A percentile compares a stretch with the other conserved stretches of the same genome.
Conservation (phyloP, 495 filamentous ascomycete species). For the Penicillium taxi region DNA sequence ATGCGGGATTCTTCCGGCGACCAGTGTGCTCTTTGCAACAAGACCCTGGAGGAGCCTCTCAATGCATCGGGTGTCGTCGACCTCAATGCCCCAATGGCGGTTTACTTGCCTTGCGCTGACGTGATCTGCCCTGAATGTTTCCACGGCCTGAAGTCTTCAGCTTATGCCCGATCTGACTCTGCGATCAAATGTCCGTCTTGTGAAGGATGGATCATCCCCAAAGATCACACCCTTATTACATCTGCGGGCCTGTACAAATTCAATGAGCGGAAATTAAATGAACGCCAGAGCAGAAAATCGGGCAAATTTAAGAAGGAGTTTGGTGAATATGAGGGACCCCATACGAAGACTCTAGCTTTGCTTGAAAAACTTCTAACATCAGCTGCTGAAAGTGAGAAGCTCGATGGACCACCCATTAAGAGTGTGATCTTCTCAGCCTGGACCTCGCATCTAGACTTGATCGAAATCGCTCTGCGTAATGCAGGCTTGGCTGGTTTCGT, state of each 20-base stretch:
- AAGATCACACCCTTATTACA: conserved; percentile 59
- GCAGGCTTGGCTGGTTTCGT: conserved; percentile 53
- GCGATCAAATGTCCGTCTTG: conserved; percentile 58
- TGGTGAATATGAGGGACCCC: conserved; percentile 70
- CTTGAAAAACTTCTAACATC: conserved; percentile 55
- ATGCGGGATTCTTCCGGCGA: conserved; percentile 71
- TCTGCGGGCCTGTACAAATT: conserved; percentile 51
- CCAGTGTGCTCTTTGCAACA: conserved; percentile 58
- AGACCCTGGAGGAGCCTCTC: conserved; percentile 45
- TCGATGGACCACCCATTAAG: conserved; percentile 64
- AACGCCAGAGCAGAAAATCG: conserved; percentile 39
- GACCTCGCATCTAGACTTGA: conserved; percentile 90
- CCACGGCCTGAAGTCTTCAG: conserved; percentile 26
- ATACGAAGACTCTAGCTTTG: conserved; percentile 82
- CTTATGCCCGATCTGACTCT: conserved; percentile 11
- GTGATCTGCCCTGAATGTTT: conserved; percentile 71
- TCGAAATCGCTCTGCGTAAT: conserved; percentile 72
- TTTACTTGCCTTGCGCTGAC: conserved; percentile 79
- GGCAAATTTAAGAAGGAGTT: conserved; percentile 54
- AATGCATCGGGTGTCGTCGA: conserved; percentile 44
- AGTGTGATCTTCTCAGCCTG: conserved; percentile 90
- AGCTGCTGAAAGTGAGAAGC: conserved; percentile 48
- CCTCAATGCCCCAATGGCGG: conserved; percentile 55
- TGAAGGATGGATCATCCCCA: conserved; percentile 47
- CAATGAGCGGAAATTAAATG: conserved; percentile 35